Percentiles rank a stretch among this genome's conserved stretches.
Conservation (phyloP, 2,329 filamentous ascomycete species). For the Fusarium sp. region DNA sequence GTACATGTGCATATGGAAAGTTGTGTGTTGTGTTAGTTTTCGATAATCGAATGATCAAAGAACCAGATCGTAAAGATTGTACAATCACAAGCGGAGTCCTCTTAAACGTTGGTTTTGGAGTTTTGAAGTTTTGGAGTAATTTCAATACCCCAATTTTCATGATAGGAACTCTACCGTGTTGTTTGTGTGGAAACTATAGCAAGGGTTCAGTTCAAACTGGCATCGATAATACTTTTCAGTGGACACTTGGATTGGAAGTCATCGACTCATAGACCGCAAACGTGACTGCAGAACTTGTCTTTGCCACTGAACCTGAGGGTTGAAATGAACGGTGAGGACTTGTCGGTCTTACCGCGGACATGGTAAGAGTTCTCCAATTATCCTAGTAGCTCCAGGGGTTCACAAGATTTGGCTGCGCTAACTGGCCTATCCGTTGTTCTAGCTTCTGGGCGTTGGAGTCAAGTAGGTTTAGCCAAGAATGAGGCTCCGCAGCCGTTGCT, state of each 20-base stretch:
- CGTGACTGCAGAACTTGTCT: not conserved
- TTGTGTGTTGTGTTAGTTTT: not conserved
- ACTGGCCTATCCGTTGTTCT: slow-evolving; percentile 33
- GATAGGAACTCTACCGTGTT: not conserved
- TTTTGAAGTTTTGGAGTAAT: slow-evolving; percentile 21
- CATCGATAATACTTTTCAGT: not conserved
- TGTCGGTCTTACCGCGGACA: slow-evolving; percentile 39
- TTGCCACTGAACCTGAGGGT: slow-evolving; percentile 9
- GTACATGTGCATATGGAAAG: not conserved
- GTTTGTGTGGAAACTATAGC: not conserved
- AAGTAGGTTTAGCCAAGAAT: slow-evolving; percentile 26
- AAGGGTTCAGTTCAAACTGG: not conserved
- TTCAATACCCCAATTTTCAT: slow-evolving; percentile 19
- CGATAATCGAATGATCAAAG: not conserved
- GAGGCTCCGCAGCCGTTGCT: slow-evolving; percentile 27
- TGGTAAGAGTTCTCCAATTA: slow-evolving; percentile 31
- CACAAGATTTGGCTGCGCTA: slow-evolving; percentile 25
- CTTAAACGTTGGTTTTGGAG: slow-evolving; percentile 1
- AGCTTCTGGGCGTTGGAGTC: slow-evolving; percentile 30
- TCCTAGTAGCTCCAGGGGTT: slow-evolving; percentile 32
- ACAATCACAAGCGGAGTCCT: not conserved
- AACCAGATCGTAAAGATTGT: not conserved
- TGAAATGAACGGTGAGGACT: slow-evolving; percentile 30
- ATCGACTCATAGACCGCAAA: not conserved
- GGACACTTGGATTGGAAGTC: not conserved